These are phyloP conservation scores for Phytopythium litorale DNA, from an alignment of 352 stramenopile genomes.

Conservation along the genomic window DNA sequence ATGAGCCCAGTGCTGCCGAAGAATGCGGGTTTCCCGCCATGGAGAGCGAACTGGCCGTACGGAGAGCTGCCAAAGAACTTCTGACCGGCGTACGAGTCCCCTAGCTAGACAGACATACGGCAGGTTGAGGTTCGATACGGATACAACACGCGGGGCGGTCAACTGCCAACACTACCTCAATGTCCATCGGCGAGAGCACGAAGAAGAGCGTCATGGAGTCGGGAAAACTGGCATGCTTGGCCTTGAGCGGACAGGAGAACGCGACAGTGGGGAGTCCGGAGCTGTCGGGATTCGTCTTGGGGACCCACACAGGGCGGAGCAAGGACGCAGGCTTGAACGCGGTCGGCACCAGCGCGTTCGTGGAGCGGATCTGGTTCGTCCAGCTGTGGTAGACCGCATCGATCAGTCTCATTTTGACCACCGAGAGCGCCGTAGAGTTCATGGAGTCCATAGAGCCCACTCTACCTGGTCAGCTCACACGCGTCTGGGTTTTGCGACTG, in stretches of 20 bases:
- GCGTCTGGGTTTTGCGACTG: constrained; percentile 20
- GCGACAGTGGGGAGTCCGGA: constrained; percentile 28
- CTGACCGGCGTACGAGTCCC: constrained; percentile 36
- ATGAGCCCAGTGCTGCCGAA: constrained; percentile 43
- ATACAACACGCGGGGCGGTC: background rate
- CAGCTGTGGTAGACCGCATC: constrained; percentile 18
- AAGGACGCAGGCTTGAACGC: constrained; percentile 12
- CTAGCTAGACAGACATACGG: constrained; percentile 11
- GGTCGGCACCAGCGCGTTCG: background rate
- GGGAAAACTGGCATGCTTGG: constrained; percentile 25
- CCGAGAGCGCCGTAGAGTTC: background rate
- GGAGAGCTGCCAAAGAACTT: constrained; percentile 73
- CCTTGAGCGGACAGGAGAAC: constrained; percentile 50
- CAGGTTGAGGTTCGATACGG: background rate
- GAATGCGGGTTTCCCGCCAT: constrained; percentile 52
- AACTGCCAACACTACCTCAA: constrained; percentile 22
- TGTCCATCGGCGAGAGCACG: constrained; percentile 39
- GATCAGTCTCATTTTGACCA: background rate
- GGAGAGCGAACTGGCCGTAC: constrained; percentile 63
- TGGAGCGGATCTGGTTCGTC: constrained; percentile 25
- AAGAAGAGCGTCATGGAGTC: constrained; percentile 69
- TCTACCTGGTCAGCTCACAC: constrained; percentile 43
- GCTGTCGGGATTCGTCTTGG: constrained; percentile 7
- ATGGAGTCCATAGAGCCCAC: background rate
- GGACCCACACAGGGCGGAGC: constrained; percentile 26